Evolutionary conservation across 2,329 filamentous ascomycete species (phyloP), one percentile per base, ranked within the genome.

Genomic region (Ophiocordyceps australis): DNA sequence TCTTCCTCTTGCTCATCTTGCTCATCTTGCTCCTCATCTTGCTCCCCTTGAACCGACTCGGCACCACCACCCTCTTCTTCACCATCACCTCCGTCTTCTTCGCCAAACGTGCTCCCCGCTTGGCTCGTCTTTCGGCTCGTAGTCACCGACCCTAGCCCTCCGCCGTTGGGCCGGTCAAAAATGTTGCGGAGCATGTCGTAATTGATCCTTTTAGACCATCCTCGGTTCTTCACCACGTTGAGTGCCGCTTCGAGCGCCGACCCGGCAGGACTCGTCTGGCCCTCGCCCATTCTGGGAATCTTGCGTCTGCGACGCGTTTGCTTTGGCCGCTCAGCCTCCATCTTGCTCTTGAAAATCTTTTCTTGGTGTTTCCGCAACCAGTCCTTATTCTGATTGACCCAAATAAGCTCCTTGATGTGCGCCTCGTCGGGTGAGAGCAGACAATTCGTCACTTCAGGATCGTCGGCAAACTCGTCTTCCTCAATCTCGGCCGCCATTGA

Each of bases 381-480:
- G 37, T 91, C 82, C 45, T 89, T 83, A 49, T 98, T 95, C 44
- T 85, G 74, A 31, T 86, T 85, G 22, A 92, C 73, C 89, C 89
- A 98, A 27, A 95, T 79, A 31, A 73, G 71, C 47, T 94, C 85
- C 47, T 94, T 95, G 42, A 83, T 69, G 18, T 66, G 66, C 3
- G 74, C 68, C 51, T 95, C 85, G 4, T 70, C 66, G 2, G 74
- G 65, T 0, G 64, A 66, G 5, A 95, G 61, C 19, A 83, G 51
- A 42, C 85, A 93, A 38, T 78, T 78, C 31, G 65, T 56, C 5
- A 98, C 82, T 47, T 98, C 89, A 0, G 74, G 76, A 34, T 98
- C 89, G 38, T 91, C 73, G 20, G 74, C 79, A 41, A 95, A 94
- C 42, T 94, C 85, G 30, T 78, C 67, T 30, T 79, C 78, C 26